Evolutionary conservation across 2,329 filamentous ascomycete genomes (phyloP).

Genomic region (Trichoderma sp.): DNA sequence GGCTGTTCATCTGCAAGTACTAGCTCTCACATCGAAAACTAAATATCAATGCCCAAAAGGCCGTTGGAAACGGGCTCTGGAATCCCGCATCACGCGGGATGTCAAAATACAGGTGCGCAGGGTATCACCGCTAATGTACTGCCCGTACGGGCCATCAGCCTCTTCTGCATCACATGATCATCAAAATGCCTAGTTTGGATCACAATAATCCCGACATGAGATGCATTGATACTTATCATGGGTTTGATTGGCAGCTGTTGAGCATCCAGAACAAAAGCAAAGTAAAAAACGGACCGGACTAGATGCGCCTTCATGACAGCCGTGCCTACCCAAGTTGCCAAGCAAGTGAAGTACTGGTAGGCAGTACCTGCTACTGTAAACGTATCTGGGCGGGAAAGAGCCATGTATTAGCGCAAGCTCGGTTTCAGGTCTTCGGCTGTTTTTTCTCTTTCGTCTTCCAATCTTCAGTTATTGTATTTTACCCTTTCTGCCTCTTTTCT

Average conservation of each 20-base stretch:
- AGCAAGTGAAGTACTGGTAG: neutral
- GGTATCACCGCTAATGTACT: slow-evolving; percentile 18
- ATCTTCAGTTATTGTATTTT: neutral
- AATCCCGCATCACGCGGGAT: slow-evolving; percentile 14
- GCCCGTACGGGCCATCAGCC: slow-evolving; percentile 8
- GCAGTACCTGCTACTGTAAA: neutral
- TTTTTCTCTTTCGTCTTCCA: neutral
- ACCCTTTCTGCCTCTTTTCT: neutral
- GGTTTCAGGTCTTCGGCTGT: neutral
- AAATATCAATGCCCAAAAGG: neutral
- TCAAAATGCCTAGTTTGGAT: neutral
- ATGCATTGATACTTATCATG: neutral
- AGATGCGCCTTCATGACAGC: neutral
- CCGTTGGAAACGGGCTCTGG: neutral
- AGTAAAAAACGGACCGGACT: neutral
- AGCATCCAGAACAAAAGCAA: neutral
- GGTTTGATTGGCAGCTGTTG: slow-evolving; percentile 5
- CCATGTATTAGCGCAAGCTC: neutral
- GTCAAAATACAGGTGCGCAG: slow-evolving; percentile 12
- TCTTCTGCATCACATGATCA: slow-evolving; percentile 23
- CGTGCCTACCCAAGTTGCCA: neutral
- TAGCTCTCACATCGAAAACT: neutral
- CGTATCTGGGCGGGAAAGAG: neutral
- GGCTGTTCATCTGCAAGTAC: slow-evolving; percentile 7
- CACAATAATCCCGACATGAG: neutral